These are phyloP conservation scores for Stachybotrys elegans DNA, from an alignment of 2,329 filamentous ascomycete genomes.

Conservation along the genomic window DNA sequence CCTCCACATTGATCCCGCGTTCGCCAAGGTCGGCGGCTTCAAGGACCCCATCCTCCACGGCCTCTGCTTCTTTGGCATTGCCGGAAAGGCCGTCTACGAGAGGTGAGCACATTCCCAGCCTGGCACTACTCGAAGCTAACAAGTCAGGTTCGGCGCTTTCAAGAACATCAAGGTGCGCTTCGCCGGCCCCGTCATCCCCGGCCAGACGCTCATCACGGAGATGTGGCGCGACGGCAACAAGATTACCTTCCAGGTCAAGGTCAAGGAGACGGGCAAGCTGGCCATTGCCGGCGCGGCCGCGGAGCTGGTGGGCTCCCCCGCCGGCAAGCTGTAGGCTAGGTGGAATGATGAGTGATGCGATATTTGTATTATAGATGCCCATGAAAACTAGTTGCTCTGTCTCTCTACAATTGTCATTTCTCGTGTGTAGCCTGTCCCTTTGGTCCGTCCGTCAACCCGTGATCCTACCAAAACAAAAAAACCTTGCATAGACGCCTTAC, in stretches of 20 bases:
- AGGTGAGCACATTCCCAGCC: constrained; percentile 27
- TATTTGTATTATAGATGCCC: constrained; percentile 2
- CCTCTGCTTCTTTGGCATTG: constrained; percentile 90
- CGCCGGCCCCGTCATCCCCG: constrained; percentile 77
- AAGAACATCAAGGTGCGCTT: constrained; percentile 93
- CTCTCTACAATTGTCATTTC: neutral
- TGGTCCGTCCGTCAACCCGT: neutral
- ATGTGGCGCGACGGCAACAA: constrained; percentile 86
- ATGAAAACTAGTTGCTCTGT: constrained; percentile 3
- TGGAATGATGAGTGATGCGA: constrained; percentile 9
- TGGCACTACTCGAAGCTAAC: neutral
- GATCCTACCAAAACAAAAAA: neutral
- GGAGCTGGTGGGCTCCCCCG: constrained; percentile 52
- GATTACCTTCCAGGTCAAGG: constrained; percentile 79
- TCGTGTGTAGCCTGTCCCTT: neutral
- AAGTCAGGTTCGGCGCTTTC: constrained; percentile 61
- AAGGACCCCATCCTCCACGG: constrained; percentile 91
- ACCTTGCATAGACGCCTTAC: too few species aligned
- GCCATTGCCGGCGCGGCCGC: constrained; percentile 77
- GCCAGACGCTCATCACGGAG: constrained; percentile 86
- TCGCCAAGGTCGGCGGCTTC: constrained; percentile 94
- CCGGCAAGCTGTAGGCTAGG: constrained; percentile 24
- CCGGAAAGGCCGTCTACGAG: constrained; percentile 84
- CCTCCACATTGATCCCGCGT: constrained; percentile 89
- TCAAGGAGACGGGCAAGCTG: constrained; percentile 89